These are phyloP conservation scores for Medicago ruthenica DNA, from an alignment of 306 rosid genomes.

Conservation along the genomic window DNA sequence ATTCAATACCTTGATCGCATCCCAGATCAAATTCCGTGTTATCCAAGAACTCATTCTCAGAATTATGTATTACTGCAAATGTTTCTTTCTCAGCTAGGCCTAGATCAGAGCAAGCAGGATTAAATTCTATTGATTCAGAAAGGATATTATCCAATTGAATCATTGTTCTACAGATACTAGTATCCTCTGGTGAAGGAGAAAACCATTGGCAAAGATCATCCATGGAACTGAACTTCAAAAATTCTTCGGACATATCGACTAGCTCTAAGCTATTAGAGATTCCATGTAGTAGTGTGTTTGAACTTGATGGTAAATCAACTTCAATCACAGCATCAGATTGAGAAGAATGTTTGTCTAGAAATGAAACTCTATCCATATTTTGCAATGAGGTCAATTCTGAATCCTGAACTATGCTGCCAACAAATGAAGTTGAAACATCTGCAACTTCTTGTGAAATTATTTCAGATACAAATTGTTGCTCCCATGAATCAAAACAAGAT, in stretches of 20 bases:
- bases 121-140: conserved; percentile 50
- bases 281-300: conserved; percentile 37
- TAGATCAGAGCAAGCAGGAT: conserved; percentile 47
- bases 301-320: conserved; percentile 40
- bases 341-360: conserved; percentile 29
- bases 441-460: conserved; percentile 43
- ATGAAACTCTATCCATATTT: conserved; percentile 30
- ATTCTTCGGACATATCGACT: conserved; percentile 46
- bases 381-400: conserved; percentile 39
- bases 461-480: conserved; percentile 45
- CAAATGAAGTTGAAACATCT: conserved; percentile 26
- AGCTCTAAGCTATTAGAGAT: conserved; percentile 47
- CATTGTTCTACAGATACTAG: conserved; percentile 38
- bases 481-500: conserved; percentile 57
- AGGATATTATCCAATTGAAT: conserved; percentile 46
- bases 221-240: conserved; percentile 48
- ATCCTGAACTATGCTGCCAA: conserved; percentile 43
- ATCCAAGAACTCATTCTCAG: conserved; percentile 49
- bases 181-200: conserved; percentile 52
- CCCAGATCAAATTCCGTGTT: conserved; percentile 46
- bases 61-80: conserved; percentile 30
- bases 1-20: conserved; percentile 43
- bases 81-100: conserved; percentile 46
- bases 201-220: conserved; percentile 78
- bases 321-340: conserved; percentile 10